Percentiles rank a stretch among this genome's conserved stretches.
phyloP scores from a whole-genome alignment of 1,284 basidiomycete genomes.

The Naganishia liquefaciens region DNA sequence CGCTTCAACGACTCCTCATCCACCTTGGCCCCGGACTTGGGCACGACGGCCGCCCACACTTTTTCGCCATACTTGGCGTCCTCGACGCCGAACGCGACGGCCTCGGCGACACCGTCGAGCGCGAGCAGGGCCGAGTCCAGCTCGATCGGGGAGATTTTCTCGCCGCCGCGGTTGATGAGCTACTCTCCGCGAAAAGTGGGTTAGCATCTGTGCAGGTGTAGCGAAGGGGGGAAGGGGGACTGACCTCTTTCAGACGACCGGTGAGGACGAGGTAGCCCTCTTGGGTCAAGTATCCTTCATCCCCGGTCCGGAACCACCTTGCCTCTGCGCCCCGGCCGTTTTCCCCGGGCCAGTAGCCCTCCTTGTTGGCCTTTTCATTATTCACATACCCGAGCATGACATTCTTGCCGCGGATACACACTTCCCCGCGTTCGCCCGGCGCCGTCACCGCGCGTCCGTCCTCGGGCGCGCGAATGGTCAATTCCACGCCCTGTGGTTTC shows the following conservation, averaged over 20 bases:
- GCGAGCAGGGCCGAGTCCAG: constrained; percentile 58
- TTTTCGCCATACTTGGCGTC: constrained; percentile 49
- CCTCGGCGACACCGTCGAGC: constrained; percentile 59
- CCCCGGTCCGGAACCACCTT: constrained; percentile 60
- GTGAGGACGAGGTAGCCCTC: constrained; percentile 65
- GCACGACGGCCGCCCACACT: constrained; percentile 46
- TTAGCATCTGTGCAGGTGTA: background rate
- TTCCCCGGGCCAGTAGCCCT: constrained; percentile 55
- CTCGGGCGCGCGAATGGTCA: constrained; percentile 52
- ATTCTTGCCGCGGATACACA: constrained; percentile 57
- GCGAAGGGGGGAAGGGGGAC: background rate
- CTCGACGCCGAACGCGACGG: constrained; percentile 52
- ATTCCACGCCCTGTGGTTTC: constrained; percentile 55
- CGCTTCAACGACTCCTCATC: constrained; percentile 37
- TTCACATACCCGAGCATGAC: constrained; percentile 56
- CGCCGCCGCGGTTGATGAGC: constrained; percentile 65
- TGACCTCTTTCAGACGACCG: constrained; percentile 61
- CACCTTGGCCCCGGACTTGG: constrained; percentile 28
- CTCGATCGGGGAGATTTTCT: constrained; percentile 69
- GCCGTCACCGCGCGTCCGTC: constrained; percentile 39
- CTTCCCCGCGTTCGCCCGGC: constrained; percentile 54
- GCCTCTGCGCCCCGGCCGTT: constrained; percentile 58
- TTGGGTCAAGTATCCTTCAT: constrained; percentile 64
- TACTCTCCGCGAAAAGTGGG: too few relatives aligned
- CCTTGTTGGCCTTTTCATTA: constrained; percentile 53